Evolutionary conservation across 2,329 filamentous ascomycete species (phyloP).

Genomic region (Talaromyces sp.): DNA sequence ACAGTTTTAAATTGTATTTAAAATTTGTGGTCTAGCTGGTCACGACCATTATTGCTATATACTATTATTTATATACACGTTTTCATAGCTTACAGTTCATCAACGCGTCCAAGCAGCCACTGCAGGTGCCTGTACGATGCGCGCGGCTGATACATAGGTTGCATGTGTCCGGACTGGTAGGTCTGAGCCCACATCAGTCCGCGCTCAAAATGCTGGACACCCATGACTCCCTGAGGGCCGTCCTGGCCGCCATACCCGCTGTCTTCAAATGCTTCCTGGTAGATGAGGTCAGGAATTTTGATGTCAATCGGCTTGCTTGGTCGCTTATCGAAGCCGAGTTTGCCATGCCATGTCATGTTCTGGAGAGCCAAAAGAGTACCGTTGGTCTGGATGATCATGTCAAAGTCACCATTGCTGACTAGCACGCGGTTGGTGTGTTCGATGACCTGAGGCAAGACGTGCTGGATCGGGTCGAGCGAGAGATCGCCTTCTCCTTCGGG

Average conservation of each 20-base stretch:
- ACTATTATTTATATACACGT: background rate
- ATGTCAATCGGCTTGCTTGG: constrained; percentile 42
- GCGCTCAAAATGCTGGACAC: constrained; percentile 67
- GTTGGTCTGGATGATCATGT: constrained; percentile 64
- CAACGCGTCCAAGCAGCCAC: constrained; percentile 27
- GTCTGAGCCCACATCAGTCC: constrained; percentile 64
- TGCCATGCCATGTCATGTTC: constrained; percentile 75
- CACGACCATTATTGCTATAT: background rate
- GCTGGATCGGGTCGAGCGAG: constrained; percentile 50
- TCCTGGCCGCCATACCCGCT: constrained; percentile 63
- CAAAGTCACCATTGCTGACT: constrained; percentile 67
- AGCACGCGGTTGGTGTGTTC: constrained; percentile 64
- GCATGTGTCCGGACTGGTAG: constrained; percentile 33
- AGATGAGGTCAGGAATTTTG: constrained; percentile 53
- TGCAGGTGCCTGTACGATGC: constrained; percentile 64
- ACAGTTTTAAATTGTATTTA: background rate
- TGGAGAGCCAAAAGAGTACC: constrained; percentile 69
- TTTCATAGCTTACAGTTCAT: constrained; percentile 1
- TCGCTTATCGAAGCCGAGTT: constrained; percentile 61
- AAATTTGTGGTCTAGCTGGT: background rate
- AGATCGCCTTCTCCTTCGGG: constrained; percentile 32
- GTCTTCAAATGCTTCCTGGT: constrained; percentile 40
- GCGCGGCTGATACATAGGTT: constrained; percentile 62
- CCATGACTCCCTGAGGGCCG: constrained; percentile 61
- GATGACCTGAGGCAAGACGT: constrained; percentile 41